A percentile compares a stretch with the other conserved stretches of the same genome.
These are phyloP conservation scores for Stylonectria norvegica DNA, from an alignment of 2,329 filamentous ascomycete genomes.

Conservation along the genomic window DNA sequence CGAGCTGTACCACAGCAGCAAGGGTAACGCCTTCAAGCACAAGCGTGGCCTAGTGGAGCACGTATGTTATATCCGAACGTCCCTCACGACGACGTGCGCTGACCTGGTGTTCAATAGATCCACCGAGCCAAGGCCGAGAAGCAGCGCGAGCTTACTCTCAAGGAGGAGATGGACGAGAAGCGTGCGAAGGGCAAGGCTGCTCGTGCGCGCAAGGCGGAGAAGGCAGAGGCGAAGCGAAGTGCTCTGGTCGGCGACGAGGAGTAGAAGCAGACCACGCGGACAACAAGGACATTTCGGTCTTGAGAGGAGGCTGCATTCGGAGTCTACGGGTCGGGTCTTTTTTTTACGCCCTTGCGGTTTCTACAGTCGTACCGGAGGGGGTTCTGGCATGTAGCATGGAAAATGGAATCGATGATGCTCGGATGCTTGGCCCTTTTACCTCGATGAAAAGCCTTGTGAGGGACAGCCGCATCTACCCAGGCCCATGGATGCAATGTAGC, in stretches of 20 bases:
- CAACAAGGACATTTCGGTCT: conserved; percentile 43
- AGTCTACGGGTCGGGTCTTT: conserved; percentile 58
- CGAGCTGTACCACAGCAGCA: conserved; percentile 99
- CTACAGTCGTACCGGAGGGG: conserved; percentile 49
- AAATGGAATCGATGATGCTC: conserved; percentile 52
- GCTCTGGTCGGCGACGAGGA: conserved; percentile 69
- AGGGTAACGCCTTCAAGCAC: conserved; percentile 99
- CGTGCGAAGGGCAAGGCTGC: conserved; percentile 99
- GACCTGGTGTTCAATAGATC: conserved; percentile 59
- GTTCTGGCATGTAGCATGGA: conserved; percentile 58
- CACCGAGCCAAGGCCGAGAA: conserved; percentile 99
- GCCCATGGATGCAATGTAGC: too few relatives aligned
- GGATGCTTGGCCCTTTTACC: conserved; percentile 27
- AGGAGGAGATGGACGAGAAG: conserved; percentile 99
- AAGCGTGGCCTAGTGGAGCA: conserved; percentile 99
- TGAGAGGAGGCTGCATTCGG: conserved; percentile 57
- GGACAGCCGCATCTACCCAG: too few relatives aligned
- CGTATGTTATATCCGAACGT: conserved; percentile 62
- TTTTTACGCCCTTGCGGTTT: conserved; percentile 45
- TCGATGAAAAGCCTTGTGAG: conserved; percentile 7
- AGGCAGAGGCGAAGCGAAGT: conserved; percentile 84
- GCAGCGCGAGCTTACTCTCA: conserved; percentile 88
- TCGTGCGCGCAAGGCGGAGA: conserved; percentile 95
- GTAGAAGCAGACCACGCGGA: conserved; percentile 38
- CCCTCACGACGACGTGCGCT: conserved; percentile 7